Evolutionary conservation across 2,329 filamentous ascomycete genomes (phyloP).

Genomic region (Penicillium glabrum): DNA sequence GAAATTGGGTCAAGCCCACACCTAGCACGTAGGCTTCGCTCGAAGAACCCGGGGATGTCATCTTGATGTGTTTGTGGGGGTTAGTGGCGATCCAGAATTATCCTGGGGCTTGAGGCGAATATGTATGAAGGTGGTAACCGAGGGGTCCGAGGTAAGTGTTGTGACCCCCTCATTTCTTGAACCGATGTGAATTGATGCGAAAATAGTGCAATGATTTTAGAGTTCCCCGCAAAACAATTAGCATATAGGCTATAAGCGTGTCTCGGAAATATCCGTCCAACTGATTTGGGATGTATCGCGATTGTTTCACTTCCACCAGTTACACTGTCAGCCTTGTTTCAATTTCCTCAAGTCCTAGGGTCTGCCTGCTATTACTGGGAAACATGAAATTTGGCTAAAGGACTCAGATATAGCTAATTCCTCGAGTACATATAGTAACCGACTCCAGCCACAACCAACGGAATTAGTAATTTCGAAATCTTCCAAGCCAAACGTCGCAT

Average conservation of each 20-base stretch:
- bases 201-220: no score
- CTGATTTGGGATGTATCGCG: not conserved
- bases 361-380: not conserved
- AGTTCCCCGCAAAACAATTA: not conserved
- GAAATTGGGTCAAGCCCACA: constrained; percentile 98
- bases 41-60: not conserved
- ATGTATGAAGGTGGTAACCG: not conserved
- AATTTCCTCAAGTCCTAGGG: not conserved
- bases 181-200: not conserved
- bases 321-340: not conserved
- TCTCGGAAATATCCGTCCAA: not conserved
- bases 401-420: not conserved
- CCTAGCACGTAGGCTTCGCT: constrained; percentile 76
- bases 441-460: not conserved
- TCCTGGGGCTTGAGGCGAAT: not conserved
- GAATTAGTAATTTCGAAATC: not conserved
- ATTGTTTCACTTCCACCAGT: not conserved
- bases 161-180: not conserved
- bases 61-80: not conserved
- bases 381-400: not conserved
- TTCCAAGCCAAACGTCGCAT: not conserved
- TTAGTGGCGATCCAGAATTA: not conserved
- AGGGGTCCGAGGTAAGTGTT: not conserved
- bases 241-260: not conserved
- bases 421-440: no score